Percentiles rank a stretch among this genome's conserved stretches.
Evolutionary conservation across 129 eudicot genomes (phyloP).

Genomic region (Lonicera japonica): DNA sequence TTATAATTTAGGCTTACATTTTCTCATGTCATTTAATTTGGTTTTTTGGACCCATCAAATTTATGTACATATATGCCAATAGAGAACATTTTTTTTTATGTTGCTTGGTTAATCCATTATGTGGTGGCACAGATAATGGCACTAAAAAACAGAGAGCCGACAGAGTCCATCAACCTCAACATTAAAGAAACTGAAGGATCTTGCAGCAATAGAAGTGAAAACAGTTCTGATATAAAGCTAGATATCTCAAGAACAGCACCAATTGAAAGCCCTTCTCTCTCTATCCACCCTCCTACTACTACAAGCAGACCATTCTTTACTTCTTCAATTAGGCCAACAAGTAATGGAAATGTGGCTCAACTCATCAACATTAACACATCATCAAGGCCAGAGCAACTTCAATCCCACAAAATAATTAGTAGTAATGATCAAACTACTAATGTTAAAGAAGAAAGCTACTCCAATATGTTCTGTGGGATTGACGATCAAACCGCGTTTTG

Average conservation of each 20-base stretch:
- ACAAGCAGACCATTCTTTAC: constrained; percentile 44
- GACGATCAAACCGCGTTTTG: constrained; percentile 93
- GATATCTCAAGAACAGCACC: constrained; percentile 71
- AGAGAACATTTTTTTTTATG: background rate
- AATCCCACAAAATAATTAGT: constrained; percentile 22
- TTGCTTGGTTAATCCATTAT: constrained; percentile 3
- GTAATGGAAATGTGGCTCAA: constrained; percentile 23
- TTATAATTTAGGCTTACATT: no score
- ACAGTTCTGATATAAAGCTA: constrained; percentile 83
- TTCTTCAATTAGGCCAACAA: constrained; percentile 44
- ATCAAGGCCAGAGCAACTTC: constrained; percentile 45
- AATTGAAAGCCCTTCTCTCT: constrained; percentile 40
- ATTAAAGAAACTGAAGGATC: constrained; percentile 90
- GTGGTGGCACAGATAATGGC: constrained; percentile 55
- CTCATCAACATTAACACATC: constrained; percentile 50
- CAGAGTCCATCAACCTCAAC: constrained; percentile 87
- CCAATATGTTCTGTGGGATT: constrained; percentile 71
- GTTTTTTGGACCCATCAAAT: background rate
- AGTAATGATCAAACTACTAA: constrained; percentile 29
- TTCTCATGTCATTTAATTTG: no score
- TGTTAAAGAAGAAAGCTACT: constrained; percentile 81
- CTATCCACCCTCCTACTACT: constrained; percentile 27
- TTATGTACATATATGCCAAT: no score
- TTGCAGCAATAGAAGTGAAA: constrained; percentile 83
- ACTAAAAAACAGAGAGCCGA: constrained; percentile 74